Base-by-base conservation (phyloP, 2,329 filamentous ascomycete species). In the Knufia fluminis region DNA sequence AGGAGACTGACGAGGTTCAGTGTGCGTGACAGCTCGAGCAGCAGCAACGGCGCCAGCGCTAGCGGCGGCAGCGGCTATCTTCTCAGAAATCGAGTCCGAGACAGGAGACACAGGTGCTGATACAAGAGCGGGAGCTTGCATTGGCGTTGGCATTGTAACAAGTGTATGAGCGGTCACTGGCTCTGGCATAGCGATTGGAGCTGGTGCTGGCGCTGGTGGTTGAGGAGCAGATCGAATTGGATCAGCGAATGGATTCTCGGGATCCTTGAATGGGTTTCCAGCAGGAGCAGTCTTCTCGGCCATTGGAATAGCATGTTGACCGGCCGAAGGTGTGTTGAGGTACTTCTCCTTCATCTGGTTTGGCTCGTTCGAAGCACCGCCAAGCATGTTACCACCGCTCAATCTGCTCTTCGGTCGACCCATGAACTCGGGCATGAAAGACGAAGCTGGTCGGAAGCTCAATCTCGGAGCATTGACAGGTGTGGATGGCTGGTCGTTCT, bases 371-470 rank as follows among this genome's bases (percentile, higher is more conserved):
- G 23, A 23, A 53, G 54, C 51, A 47, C 52, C 8, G 52, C 55
- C 35, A 54, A 59, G 60, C 57, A 56, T 54, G 39, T 58, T 58
- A 22, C 57, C 58, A 16, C 28, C 41, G 43, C 56, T 60, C 55
- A 50, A 56, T 55, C 50, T 52, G 52, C 42, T 56, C 54, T 49
- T 64, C 3, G 46, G 46, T 23, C 46, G 59, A 53, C 50, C 54
- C 52, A 64, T 71, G 54, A 86, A 76, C 61, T 79, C 81, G 3
- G 87, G 85, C 33, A 86, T 75, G 68, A 95, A 90, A 60, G 92
- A 82, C 35, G 87, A 91, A 43, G 92, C 78, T 2, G 89, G 89
- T 44, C 88, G 83, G 48, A 95, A 75, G 62, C 87, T 94, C 53
- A 96, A 76, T 54, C 83, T 83, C n/a, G 89, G 88, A 39, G 89